Percentiles rank a stretch among this genome's conserved stretches.
Evolutionary conservation across 1,284 basidiomycete species (phyloP).

Genomic region (Sphaerobolus stellatus): DNA sequence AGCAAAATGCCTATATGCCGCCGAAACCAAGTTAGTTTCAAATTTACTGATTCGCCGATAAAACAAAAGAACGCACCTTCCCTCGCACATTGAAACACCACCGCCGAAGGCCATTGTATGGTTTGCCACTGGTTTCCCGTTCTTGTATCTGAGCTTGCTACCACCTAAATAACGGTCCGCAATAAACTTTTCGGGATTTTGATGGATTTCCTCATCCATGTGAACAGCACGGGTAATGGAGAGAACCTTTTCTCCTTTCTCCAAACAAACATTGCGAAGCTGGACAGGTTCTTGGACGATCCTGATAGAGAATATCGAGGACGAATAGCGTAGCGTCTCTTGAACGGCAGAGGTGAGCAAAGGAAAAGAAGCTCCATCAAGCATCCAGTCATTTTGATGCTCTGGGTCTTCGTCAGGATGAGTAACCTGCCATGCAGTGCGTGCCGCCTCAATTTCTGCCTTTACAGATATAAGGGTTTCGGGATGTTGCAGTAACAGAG

Average conservation of each 20-base stretch:
- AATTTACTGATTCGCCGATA: too few species aligned
- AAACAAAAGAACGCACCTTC: constrained; percentile 19
- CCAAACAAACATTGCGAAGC: constrained; percentile 21
- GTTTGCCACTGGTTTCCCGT: constrained; percentile 21
- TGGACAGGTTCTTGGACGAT: constrained; percentile 21
- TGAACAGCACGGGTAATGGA: constrained; percentile 26
- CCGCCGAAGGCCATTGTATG: constrained; percentile 26
- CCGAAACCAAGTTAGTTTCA: too few species aligned
- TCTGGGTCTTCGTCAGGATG: constrained; percentile 16
- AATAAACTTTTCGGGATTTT: constrained; percentile 13
- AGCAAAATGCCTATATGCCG: constrained; percentile 13
- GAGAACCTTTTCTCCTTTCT: constrained; percentile 25
- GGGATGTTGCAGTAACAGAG: neutral
- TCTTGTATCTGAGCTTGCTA: constrained; percentile 16
- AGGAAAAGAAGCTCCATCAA: constrained; percentile 20
- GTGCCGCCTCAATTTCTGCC: neutral
- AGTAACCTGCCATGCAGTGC: neutral
- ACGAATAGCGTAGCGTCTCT: constrained; percentile 34
- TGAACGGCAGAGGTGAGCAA: constrained; percentile 31
- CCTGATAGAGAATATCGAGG: constrained; percentile 30
- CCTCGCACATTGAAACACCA: constrained; percentile 26
- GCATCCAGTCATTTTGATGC: constrained; percentile 16
- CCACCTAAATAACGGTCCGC: constrained; percentile 20
- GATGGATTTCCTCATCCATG: constrained; percentile 23
- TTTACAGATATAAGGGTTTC: neutral